A percentile compares a stretch with the other conserved stretches of the same genome.
Evolutionary conservation across 768 basidiomycete species (phyloP).

Genomic region (Termitomyces sp.): DNA sequence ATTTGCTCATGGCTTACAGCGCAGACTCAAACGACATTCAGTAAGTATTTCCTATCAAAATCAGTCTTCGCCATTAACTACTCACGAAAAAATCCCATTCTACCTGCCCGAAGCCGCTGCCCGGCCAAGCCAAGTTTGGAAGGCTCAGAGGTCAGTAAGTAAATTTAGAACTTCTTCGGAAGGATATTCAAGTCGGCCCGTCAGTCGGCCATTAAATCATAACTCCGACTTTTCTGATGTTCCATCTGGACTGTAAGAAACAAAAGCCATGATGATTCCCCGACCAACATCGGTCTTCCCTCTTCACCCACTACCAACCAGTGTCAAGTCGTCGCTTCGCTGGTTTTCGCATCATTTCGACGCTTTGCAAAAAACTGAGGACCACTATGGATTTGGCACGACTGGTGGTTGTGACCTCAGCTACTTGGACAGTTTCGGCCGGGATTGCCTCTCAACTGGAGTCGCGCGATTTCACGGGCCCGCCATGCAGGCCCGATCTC

Average conservation of each 20-base stretch:
- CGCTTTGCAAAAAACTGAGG: not conserved
- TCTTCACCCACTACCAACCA: not conserved
- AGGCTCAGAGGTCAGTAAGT: too few relatives aligned
- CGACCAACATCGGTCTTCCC: conserved; percentile 1
- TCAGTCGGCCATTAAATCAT: not conserved
- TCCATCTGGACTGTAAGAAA: not conserved
- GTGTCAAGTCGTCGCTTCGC: not conserved
- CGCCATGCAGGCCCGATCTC: conserved; percentile 25
- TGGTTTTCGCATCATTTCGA: not conserved
- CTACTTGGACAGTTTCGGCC: not conserved
- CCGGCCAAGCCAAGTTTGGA: too few relatives aligned
- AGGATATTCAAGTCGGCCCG: not conserved
- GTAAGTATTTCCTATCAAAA: too few relatives aligned
- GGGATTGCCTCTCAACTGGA: not conserved
- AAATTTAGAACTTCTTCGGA: too few relatives aligned
- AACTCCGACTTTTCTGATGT: conserved; percentile 10
- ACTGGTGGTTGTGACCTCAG: conserved; percentile 1
- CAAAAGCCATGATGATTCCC: not conserved
- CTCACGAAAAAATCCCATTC: too few relatives aligned
- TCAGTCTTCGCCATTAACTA: too few relatives aligned
- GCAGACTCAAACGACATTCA: too few relatives aligned
- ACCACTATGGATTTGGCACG: not conserved
- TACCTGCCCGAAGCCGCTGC: too few relatives aligned
- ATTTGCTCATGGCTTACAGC: too few relatives aligned
- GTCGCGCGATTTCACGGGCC: conserved; percentile 14